Percentiles rank a stretch among this genome's conserved stretches.
These are phyloP conservation scores for Collybiopsis confluens DNA, from an alignment of 768 basidiomycete species.

Conservation along the genomic window DNA sequence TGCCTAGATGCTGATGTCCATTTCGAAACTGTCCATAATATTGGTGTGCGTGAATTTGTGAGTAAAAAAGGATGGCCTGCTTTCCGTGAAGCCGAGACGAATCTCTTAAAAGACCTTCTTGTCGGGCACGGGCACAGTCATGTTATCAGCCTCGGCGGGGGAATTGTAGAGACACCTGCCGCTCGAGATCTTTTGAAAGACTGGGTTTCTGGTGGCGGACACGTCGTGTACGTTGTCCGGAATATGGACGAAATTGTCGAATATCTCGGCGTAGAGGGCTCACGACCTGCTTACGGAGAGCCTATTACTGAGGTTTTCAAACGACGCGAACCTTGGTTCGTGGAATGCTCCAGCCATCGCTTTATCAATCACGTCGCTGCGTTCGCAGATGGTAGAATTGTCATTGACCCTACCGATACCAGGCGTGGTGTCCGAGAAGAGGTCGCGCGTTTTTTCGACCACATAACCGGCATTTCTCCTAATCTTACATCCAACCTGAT, in stretches of 20 bases:
- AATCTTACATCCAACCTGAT: conserved; percentile 59
- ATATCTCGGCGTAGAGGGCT: conserved; percentile 54
- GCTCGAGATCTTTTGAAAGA: conserved; percentile 69
- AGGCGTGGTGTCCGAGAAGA: conserved; percentile 50
- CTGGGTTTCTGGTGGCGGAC: conserved; percentile 57
- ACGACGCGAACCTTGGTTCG: conserved; percentile 84
- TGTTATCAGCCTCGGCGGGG: conserved; percentile 90
- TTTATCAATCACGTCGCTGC: conserved; percentile 71
- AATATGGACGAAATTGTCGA: conserved; percentile 76
- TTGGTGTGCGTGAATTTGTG: conserved; percentile 73
- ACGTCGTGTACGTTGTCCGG: conserved; percentile 82
- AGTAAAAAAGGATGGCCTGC: conserved; percentile 81
- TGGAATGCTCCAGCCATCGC: conserved; percentile 75
- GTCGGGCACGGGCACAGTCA: conserved; percentile 51
- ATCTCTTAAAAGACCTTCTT: conserved; percentile 66
- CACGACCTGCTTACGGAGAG: conserved; percentile 89
- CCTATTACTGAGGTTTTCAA: conserved; percentile 77
- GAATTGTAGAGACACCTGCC: conserved; percentile 82
- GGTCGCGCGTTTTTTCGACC: conserved; percentile 81
- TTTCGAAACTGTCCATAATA: conserved; percentile 62
- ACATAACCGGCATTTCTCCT: conserved; percentile 68
- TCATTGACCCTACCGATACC: conserved; percentile 9
- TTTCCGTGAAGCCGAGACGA: conserved; percentile 80
- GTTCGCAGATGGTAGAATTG: conserved; percentile 16
- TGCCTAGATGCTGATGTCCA: conserved; percentile 80